Percentiles rank a stretch among this genome's conserved stretches.
These are phyloP conservation scores for Suillus bovinus DNA, from an alignment of 768 basidiomycete species.

Conservation along the genomic window DNA sequence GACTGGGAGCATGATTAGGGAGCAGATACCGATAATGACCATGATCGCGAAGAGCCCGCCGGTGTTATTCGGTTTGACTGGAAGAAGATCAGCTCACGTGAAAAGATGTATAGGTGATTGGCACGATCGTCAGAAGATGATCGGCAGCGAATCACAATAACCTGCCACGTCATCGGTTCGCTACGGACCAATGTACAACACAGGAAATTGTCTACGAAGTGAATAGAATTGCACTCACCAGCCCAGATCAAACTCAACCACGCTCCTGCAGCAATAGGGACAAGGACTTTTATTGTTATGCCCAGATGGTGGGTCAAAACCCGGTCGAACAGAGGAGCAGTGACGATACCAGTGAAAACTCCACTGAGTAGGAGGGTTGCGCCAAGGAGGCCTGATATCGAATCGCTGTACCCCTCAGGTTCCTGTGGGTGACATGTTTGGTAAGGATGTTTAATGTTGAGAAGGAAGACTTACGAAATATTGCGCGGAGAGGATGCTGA, in stretches of 20 bases:
- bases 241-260: constrained; percentile 86
- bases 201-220: background rate
- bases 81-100: constrained; percentile 6
- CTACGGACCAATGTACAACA: background rate
- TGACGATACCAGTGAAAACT: constrained; percentile 63
- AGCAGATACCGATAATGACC: constrained; percentile 64
- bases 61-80: constrained; percentile 63
- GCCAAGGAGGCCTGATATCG: constrained; percentile 70
- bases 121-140: background rate
- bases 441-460: background rate
- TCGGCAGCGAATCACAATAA: background rate
- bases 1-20: constrained; percentile 72
- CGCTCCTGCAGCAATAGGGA: constrained; percentile 57
- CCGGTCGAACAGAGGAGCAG: constrained; percentile 79
- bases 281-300: constrained; percentile 54
- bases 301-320: constrained; percentile 78
- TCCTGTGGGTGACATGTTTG: constrained; percentile 38
- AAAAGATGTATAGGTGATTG: background rate
- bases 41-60: constrained; percentile 66
- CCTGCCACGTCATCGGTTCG: background rate
- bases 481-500: constrained; percentile 66
- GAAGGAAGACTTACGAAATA: constrained; percentile 52
- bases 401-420: constrained; percentile 71
- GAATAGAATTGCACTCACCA: constrained; percentile 41
- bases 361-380: constrained; percentile 69